Evolutionary conservation across 164 flowering plant genomes (phyloP), one percentile per base, ranked within the genome.

Genomic region (Taxillus chinensis): DNA sequence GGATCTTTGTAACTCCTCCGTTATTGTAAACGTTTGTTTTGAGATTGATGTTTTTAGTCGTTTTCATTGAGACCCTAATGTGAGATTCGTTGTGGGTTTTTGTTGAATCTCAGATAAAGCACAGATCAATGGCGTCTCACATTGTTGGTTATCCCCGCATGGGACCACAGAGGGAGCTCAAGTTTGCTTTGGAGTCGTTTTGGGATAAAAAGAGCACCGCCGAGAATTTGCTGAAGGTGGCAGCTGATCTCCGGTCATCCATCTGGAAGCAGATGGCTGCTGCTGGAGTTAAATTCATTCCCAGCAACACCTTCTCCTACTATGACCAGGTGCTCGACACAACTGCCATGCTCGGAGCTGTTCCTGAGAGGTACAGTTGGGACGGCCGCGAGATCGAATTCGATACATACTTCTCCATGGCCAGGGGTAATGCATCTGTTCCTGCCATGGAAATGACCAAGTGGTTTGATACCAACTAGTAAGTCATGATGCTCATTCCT

Each of bases 371-470:
- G 71, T 88, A 86, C 62, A 72, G 73, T 39, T 88, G 90, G 88
- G 76, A 67, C 37, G 90, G 92, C 62, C 86, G 86, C 55, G 96
- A 88, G 79, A 80, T 86, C 59, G 92, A 82, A 5, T 84, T 86
- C 53, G 87, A 78, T 57, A 75, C 77, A n/a, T 88, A 86, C 75
- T 88, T 88, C 81, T 82, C 96, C 66, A 88, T 88, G 96, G 96
- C 90, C 40, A 80, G 96, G 65, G 96, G 96, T 15, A 88, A 88
- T 71, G 88, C 92, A 55, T 71, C 92, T 61, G 86, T 83, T 3
- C 92, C 96, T 56, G 92, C 96, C 62, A 88, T 88, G 96, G 96
- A 88, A 66, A 88, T 88, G 96, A 88, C 96, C 81, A 88, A 88
- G 81, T 88, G 96, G 96, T 88, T 88, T 56, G 96, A 88, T 80